Evolutionary conservation across 345 rosid genomes (phyloP).

Genomic region (Ceriops decandra): DNA sequence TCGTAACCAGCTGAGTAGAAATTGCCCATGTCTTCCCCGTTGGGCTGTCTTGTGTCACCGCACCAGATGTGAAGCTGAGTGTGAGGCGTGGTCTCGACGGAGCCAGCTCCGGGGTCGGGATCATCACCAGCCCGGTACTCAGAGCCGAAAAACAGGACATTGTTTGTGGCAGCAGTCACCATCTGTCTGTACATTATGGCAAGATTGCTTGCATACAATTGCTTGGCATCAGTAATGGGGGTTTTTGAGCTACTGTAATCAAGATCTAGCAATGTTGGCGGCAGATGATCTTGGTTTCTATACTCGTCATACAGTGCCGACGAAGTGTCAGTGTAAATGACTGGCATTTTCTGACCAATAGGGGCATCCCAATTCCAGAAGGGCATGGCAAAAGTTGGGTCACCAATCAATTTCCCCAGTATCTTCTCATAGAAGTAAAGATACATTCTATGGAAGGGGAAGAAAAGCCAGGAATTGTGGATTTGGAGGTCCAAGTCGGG

Average conservation of each 20-base stretch:
- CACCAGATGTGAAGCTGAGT: constrained; percentile 19
- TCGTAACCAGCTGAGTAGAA: constrained; percentile 24
- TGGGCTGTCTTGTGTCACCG: not conserved
- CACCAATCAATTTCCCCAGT: constrained; percentile 47
- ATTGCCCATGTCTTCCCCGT: constrained; percentile 25
- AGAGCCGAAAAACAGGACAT: constrained; percentile 13
- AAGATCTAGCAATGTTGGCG: constrained; percentile 37
- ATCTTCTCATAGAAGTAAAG: constrained; percentile 53
- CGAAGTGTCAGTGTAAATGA: constrained; percentile 24
- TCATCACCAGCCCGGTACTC: constrained; percentile 7
- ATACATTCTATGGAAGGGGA: constrained; percentile 54
- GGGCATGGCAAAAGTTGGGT: constrained; percentile 53
- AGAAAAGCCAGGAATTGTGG: constrained; percentile 60
- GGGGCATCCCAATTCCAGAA: constrained; percentile 71
- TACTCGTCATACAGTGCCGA: constrained; percentile 35
- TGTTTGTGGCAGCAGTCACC: constrained; percentile 17
- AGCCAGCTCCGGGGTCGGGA: not conserved
- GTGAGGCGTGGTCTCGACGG: constrained; percentile 16
- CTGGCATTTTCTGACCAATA: constrained; percentile 51
- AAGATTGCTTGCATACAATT: too few species aligned
- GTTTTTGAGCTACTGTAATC: constrained; percentile 19
- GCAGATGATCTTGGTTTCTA: constrained; percentile 32
- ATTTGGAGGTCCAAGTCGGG: constrained; percentile 49
- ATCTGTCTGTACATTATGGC: constrained; percentile 18
- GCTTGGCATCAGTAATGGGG: too few species aligned